These are phyloP conservation scores for Tolypocladium capitatum DNA, from an alignment of 2,329 filamentous ascomycete genomes.

Conservation along the genomic window DNA sequence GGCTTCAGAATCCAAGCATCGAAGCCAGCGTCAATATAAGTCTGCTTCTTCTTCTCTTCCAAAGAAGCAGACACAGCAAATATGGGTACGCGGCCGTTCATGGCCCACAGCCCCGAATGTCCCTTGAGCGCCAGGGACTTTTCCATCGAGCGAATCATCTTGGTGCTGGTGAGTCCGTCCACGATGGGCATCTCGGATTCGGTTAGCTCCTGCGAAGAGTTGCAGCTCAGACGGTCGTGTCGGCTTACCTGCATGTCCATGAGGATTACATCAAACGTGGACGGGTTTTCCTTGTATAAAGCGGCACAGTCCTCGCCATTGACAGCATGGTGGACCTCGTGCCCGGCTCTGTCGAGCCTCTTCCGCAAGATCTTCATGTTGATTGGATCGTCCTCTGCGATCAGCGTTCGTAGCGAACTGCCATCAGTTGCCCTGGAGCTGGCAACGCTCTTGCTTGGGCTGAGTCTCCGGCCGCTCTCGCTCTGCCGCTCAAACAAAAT, in stretches of 20 bases:
- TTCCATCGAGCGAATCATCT: conserved; percentile 69
- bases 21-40: conserved; percentile 67
- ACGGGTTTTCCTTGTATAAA: conserved; percentile 50
- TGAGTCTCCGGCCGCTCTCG: conserved; percentile 1
- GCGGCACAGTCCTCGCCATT: conserved; percentile 78
- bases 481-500: conserved; percentile 26
- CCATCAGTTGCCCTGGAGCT: conserved; percentile 10
- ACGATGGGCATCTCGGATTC: conserved; percentile 75
- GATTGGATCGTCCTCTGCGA: conserved; percentile 81
- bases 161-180: conserved; percentile 68
- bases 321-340: conserved; percentile 56
- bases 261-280: conserved; percentile 61
- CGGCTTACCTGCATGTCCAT: conserved; percentile 84
- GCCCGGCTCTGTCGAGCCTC: conserved; percentile 62
- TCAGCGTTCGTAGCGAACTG: conserved; percentile 45
- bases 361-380: conserved; percentile 76
- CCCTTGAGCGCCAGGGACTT: conserved; percentile 30
- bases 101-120: conserved; percentile 44
- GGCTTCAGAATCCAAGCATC: conserved; percentile 88
- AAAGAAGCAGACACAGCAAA: conserved; percentile 81
- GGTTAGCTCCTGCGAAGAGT: not conserved
- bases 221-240: not conserved
- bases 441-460: conserved; percentile 11
- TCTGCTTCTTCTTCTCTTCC: conserved; percentile 52
- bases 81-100: conserved; percentile 60